Conservation (phyloP, 1,284 basidiomycete species). For the Leccinum insolens region DNA sequence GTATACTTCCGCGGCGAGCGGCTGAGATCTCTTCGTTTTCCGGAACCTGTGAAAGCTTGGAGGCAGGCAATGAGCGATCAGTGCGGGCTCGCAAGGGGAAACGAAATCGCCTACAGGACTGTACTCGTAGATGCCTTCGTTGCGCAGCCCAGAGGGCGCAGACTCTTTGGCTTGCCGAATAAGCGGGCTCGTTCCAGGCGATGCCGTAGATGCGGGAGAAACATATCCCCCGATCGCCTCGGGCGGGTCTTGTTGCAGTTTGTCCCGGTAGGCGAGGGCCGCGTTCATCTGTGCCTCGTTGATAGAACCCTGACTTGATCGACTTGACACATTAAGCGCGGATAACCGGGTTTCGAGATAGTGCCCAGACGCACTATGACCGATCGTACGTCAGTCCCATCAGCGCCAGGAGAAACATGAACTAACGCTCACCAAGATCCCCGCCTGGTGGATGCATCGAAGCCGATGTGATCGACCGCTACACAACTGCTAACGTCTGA, state of each 20-base stretch:
- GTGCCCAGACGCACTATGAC: conserved; percentile 35
- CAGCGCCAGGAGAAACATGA: conserved; percentile 10
- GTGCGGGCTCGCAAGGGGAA: not conserved
- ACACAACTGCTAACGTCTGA: conserved; percentile 50
- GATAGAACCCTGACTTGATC: conserved; percentile 33
- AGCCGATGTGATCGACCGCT: conserved; percentile 36
- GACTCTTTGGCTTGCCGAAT: conserved; percentile 34
- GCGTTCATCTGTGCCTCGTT: conserved; percentile 30
- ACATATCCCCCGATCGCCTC: conserved; percentile 32
- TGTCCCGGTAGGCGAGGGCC: conserved; percentile 30
- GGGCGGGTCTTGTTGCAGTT: conserved; percentile 22
- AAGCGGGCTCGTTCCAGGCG: conserved; percentile 45
- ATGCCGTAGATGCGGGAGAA: conserved; percentile 45
- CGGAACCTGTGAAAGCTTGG: conserved; percentile 31
- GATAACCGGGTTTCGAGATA: conserved; percentile 50
- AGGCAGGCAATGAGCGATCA: not conserved
- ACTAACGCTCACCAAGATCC: conserved; percentile 50
- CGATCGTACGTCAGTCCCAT: conserved; percentile 25
- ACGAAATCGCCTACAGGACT: conserved; percentile 20
- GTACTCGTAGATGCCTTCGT: conserved; percentile 31
- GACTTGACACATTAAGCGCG: conserved; percentile 46
- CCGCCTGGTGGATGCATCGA: conserved; percentile 39
- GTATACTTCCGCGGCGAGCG: conserved; percentile 32
- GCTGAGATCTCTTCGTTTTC: conserved; percentile 26
- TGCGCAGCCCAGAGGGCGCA: conserved; percentile 26